A percentile compares a stretch with the other conserved stretches of the same genome.
Evolutionary conservation across 164 flowering plant genomes (phyloP).

Genomic region (Magnolia officinalis): DNA sequence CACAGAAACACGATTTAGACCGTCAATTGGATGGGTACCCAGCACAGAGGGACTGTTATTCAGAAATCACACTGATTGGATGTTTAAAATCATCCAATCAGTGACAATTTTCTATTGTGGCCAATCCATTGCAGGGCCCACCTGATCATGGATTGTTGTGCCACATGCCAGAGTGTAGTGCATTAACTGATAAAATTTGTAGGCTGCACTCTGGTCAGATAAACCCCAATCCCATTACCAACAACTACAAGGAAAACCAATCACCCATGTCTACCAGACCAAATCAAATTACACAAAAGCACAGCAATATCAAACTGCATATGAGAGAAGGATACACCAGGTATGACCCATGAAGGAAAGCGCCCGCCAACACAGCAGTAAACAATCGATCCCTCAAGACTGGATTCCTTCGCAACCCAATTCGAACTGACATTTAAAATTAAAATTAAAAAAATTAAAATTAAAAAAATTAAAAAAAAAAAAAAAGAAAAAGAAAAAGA

Average conservation of each 20-base stretch:
- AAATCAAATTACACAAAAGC: not conserved
- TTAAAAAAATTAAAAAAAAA: no score
- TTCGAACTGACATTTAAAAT: no score
- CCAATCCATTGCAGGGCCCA: not conserved
- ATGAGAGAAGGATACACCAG: constrained; percentile 82
- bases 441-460: no score
- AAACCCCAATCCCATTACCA: not conserved
- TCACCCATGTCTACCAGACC: not conserved
- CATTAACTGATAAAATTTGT: not conserved
- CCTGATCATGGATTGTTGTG: not conserved
- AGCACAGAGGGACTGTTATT: no score
- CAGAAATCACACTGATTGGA: no score
- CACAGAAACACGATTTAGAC: no score
- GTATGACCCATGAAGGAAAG: constrained; percentile 80
- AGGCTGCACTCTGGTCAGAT: not conserved
- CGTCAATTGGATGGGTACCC: no score
- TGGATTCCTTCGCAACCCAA: constrained; percentile 66
- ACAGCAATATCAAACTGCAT: not conserved
- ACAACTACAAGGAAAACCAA: not conserved
- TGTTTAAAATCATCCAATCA: no score
- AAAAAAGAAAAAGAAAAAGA: not conserved
- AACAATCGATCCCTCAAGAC: constrained; percentile 91
- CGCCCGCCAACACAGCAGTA: constrained; percentile 74
- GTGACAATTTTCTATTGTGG: not conserved
- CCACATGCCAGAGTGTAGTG: not conserved